phyloP scores from a whole-genome alignment of 805 yeast genomes.

The Yamadazyma paraphyllophila region DNA sequence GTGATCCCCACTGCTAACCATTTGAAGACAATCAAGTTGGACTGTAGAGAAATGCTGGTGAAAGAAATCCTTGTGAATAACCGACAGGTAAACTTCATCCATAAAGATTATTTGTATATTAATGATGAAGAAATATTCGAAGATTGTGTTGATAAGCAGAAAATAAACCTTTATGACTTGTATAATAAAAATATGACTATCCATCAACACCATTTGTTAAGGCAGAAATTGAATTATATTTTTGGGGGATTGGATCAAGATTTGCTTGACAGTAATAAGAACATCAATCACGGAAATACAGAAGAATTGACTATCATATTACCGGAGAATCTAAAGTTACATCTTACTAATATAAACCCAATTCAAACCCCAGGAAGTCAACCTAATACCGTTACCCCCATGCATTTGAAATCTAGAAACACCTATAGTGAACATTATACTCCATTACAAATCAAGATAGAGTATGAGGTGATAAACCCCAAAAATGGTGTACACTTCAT shows the following conservation, averaged over 20 bases:
- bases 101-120: constrained; percentile 52
- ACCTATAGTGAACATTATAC: constrained; percentile 48
- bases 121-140: constrained; percentile 32
- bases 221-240: constrained; percentile 51
- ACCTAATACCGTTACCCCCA: constrained; percentile 32
- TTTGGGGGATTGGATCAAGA: constrained; percentile 47
- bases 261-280: constrained; percentile 14
- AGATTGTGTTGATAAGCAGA: constrained; percentile 21
- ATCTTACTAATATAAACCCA: constrained; percentile 31
- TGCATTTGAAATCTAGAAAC: constrained; percentile 32
- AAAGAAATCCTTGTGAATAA: constrained; percentile 59
- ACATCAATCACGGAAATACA: constrained; percentile 36
- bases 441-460: constrained; percentile 70
- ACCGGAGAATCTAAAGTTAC: constrained; percentile 65
- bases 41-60: constrained; percentile 74
- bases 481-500: constrained; percentile 74
- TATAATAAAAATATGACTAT: constrained; percentile 40
- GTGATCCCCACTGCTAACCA: constrained; percentile 65
- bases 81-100: constrained; percentile 51
- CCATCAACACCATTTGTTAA: constrained; percentile 59
- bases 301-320: constrained; percentile 64
- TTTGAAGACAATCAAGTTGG: constrained; percentile 63
- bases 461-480: constrained; percentile 63
- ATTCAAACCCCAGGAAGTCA: constrained; percentile 30
- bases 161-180: constrained; percentile 40